Evolutionary conservation across 208 protist genomes (phyloP), one percentile per base, ranked within the genome.

Genomic region (Sergeia podlipaevii): DNA sequence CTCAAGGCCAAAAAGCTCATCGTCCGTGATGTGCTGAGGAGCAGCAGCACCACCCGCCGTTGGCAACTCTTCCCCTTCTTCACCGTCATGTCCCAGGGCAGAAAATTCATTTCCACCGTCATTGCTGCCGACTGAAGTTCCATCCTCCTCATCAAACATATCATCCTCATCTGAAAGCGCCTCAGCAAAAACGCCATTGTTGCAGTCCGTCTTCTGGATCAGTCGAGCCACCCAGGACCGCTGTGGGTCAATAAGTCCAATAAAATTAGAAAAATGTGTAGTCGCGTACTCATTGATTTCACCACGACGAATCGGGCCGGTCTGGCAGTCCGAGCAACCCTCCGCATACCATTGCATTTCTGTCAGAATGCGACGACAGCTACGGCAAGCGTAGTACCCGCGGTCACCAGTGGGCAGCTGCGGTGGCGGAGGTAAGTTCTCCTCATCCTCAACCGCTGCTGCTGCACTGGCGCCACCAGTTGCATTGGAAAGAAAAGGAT

Each of bases 171-270:
- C 84, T 2, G 70, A 70, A 5, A 95, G 30, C 3, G 60, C 70
- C 33, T 83, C 79, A 0, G 89, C 89, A 57, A 86, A 95, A 15
- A 95, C 65, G 32, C 78, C 89, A 45, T 88, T 89, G 2, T 72
- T 62, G 57, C 47, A 59, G 4, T 67, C 33, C 10, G 63, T 53
- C 55, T 80, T 78, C 20, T 76, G 73, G 58, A 95, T 95, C 2
- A 92, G 50, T 8, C 89, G 72, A 21, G 80, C 85, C 27, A 95
- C 80, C 89, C 89, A 95, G 39, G 85, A 92, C 59, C 84, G 70
- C 41, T 79, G 72, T 0, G 89, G 78, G 0, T 73, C 89, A 18
- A 95, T 80, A 17, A 95, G 74, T 8, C 89, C 89, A 44, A 95
- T 63, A 29, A 89, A 95, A 54, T 91, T 88, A 28, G 77, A 61